Evolutionary conservation across 805 yeast species (phyloP).

Genomic region (Yarrowia sp.): DNA sequence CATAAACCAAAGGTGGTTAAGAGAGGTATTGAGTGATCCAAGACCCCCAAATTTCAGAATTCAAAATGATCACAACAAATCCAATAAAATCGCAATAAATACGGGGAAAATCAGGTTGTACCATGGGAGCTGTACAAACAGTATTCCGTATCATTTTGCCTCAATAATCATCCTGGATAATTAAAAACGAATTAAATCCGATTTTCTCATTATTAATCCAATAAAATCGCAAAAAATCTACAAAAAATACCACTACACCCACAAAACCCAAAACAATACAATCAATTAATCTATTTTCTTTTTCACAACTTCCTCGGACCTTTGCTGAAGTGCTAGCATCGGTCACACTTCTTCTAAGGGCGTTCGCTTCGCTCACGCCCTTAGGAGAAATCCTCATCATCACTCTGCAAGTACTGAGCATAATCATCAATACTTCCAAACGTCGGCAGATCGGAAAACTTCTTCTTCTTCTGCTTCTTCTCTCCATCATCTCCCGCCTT

Average conservation of each 20-base stretch:
- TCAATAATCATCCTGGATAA: no score
- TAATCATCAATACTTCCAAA: constrained; percentile 90
- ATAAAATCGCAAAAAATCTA: no score
- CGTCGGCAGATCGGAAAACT: constrained; percentile 67
- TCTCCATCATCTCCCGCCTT: constrained; percentile 32
- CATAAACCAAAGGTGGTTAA: not conserved
- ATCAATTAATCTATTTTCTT: not conserved
- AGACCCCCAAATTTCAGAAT: no score
- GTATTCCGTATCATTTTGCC: no score
- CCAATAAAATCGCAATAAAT: not conserved
- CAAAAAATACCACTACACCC: no score
- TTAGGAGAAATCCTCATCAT: constrained; percentile 47
- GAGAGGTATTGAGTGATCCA: not conserved
- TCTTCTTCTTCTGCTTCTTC: constrained; percentile 50
- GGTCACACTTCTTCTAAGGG: constrained; percentile 27
- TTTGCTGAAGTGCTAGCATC: no score
- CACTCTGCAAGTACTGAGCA: constrained; percentile 66
- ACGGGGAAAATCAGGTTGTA: no score
- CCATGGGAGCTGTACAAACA: no score
- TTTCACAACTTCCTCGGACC: no score
- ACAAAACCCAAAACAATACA: not conserved
- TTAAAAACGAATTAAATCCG: no score
- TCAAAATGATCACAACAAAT: not conserved
- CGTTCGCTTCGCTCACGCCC: no score
- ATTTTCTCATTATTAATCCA: no score